These are phyloP conservation scores for Penicillium rolfsii DNA, from an alignment of 2,329 filamentous ascomycete species.

Conservation along the genomic window DNA sequence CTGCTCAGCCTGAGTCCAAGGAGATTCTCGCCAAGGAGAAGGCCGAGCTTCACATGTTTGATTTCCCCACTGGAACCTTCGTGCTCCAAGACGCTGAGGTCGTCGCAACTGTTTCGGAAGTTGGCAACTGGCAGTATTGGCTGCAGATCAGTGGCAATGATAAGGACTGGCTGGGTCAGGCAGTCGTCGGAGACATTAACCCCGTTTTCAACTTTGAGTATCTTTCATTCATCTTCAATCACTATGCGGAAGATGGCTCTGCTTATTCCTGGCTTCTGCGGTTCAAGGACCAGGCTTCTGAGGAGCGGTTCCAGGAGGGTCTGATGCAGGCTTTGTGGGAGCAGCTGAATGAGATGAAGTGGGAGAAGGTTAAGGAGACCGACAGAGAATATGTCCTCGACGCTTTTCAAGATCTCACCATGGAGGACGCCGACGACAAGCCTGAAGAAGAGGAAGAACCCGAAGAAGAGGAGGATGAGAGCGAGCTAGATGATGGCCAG, in stretches of 20 bases:
- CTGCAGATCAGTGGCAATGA: slow-evolving; percentile 77
- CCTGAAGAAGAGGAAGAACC: slow-evolving; percentile 59
- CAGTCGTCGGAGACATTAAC: slow-evolving; percentile 87
- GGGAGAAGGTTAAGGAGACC: slow-evolving; percentile 87
- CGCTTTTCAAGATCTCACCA: slow-evolving; percentile 89
- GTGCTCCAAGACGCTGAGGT: slow-evolving; percentile 76
- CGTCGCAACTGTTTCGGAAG: slow-evolving; percentile 78
- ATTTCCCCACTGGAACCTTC: slow-evolving; percentile 85
- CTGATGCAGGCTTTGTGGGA: slow-evolving; percentile 97
- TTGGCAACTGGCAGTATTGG: slow-evolving; percentile 95
- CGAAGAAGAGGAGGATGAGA: slow-evolving; percentile 64
- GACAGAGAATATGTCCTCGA: slow-evolving; percentile 94
- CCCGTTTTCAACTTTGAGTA: slow-evolving; percentile 99
- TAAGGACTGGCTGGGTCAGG: slow-evolving; percentile 83
- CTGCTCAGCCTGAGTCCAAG: slow-evolving; percentile 65
- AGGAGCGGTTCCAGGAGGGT: slow-evolving; percentile 89
- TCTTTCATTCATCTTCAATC: slow-evolving; percentile 98
- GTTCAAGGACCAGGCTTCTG: slow-evolving; percentile 79
- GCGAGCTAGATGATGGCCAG: slow-evolving; percentile 65
- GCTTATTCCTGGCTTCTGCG: slow-evolving; percentile 95
- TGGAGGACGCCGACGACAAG: slow-evolving; percentile 74
- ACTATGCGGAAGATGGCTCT: slow-evolving; percentile 83
- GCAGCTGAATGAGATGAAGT: slow-evolving; percentile 90
- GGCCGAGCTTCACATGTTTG: slow-evolving; percentile 90
- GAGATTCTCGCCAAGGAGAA: slow-evolving; percentile 75